A percentile compares a stretch with the other conserved stretches of the same genome.
These are phyloP conservation scores for Testicularia cyperi DNA, from an alignment of 1,284 basidiomycete species.

Conservation along the genomic window DNA sequence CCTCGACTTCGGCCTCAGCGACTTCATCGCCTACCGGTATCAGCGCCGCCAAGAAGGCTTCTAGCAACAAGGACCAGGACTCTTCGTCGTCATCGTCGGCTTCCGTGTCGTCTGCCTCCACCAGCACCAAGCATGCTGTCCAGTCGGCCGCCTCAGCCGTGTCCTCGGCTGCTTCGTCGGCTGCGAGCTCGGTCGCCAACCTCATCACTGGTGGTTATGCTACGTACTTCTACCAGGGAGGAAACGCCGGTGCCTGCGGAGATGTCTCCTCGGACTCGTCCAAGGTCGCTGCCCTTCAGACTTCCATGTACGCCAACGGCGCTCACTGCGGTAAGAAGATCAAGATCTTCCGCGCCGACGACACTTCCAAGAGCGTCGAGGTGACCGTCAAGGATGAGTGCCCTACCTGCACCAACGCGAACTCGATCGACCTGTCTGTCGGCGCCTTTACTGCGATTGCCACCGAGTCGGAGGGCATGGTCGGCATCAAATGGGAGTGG, in stretches of 20 bases:
- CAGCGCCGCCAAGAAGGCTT: background rate
- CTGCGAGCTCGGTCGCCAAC: constrained; percentile 8
- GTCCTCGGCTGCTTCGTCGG: constrained; percentile 8
- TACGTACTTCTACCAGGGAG: constrained; percentile 52
- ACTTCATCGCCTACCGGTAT: constrained; percentile 9
- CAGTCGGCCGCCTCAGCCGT: constrained; percentile 1
- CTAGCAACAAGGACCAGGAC: background rate
- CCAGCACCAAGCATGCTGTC: background rate
- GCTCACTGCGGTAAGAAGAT: constrained; percentile 70
- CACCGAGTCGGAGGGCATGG: constrained; percentile 65
- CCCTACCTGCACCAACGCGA: constrained; percentile 64
- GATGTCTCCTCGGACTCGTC: constrained; percentile 39
- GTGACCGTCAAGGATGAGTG: constrained; percentile 62
- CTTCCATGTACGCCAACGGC: constrained; percentile 61
- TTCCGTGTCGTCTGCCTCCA: background rate
- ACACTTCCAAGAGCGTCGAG: constrained; percentile 64
- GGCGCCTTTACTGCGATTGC: constrained; percentile 72
- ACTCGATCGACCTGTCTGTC: constrained; percentile 79
- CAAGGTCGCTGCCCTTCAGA: constrained; percentile 39
- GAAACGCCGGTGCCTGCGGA: constrained; percentile 57
- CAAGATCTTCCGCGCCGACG: constrained; percentile 64
- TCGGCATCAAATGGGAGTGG: constrained; percentile 60
- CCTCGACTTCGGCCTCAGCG: constrained; percentile 5
- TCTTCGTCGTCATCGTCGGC: background rate
- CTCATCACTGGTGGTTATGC: constrained; percentile 37